phyloP scores from a whole-genome alignment of 2,329 filamentous ascomycete genomes.

The Periconia macrospinosa region DNA sequence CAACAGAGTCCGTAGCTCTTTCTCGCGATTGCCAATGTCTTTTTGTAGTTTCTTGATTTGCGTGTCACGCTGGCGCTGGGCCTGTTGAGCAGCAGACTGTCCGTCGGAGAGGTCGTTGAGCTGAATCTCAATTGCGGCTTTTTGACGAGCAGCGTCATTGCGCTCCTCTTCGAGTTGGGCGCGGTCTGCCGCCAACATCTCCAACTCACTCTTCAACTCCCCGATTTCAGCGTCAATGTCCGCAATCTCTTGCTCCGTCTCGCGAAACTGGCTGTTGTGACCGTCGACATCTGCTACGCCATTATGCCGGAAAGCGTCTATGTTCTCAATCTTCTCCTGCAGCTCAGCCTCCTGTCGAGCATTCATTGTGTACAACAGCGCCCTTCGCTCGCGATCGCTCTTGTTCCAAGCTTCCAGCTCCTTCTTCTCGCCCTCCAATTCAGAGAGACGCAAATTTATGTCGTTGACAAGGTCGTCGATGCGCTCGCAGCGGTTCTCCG shows the following conservation, averaged over 20 bases:
- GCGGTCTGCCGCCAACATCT: slow-evolving; percentile 82
- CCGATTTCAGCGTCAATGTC: slow-evolving; percentile 78
- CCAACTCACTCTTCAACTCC: slow-evolving; percentile 77
- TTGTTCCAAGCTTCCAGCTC: slow-evolving; percentile 93
- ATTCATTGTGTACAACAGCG: slow-evolving; percentile 92
- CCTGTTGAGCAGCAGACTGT: slow-evolving; percentile 74
- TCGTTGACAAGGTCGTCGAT: slow-evolving; percentile 91
- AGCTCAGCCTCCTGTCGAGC: slow-evolving; percentile 84
- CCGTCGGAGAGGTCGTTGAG: slow-evolving; percentile 82
- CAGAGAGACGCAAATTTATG: slow-evolving; percentile 84
- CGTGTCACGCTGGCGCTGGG: slow-evolving; percentile 68
- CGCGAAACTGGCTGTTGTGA: slow-evolving; percentile 73
- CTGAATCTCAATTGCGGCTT: slow-evolving; percentile 84
- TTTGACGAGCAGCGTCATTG: slow-evolving; percentile 74
- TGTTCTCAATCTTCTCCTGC: slow-evolving; percentile 73
- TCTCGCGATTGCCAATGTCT: slow-evolving; percentile 75
- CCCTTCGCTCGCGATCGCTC: slow-evolving; percentile 88
- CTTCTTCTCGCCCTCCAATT: slow-evolving; percentile 96
- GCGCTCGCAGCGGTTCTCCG: slow-evolving; percentile 89
- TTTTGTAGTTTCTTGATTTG: slow-evolving; percentile 72
- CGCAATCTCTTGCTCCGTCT: slow-evolving; percentile 77
- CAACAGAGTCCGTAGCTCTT: slow-evolving; percentile 72
- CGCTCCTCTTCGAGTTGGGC: slow-evolving; percentile 87
- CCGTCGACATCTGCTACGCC: slow-evolving; percentile 84
- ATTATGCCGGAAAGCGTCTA: slow-evolving; percentile 79